These are phyloP conservation scores for Hypoxylon sp. DNA, from an alignment of 2,329 filamentous ascomycete species.

Conservation along the genomic window DNA sequence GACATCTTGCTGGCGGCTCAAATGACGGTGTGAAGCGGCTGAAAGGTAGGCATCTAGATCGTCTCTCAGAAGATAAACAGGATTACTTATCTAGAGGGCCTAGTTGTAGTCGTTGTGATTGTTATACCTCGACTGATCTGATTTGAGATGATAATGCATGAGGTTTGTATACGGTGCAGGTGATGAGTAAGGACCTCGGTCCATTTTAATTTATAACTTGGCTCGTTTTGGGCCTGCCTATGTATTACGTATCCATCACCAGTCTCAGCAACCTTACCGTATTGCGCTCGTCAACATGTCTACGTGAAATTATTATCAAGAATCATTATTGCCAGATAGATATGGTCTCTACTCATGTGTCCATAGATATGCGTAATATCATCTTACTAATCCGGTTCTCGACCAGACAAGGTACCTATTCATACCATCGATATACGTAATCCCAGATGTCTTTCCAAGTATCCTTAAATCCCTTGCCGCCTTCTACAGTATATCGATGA, in stretches of 20 bases:
- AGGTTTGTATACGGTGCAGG: no score
- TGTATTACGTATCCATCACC: neutral
- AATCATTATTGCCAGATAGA: neutral
- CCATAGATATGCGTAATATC: neutral
- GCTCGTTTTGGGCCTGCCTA: no score
- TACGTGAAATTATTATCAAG: neutral
- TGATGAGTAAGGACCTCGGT: neutral
- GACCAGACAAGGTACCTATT: neutral
- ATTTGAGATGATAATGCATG: neutral
- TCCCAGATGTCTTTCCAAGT: conserved; percentile 1
- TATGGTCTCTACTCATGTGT: neutral
- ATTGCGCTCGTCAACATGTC: neutral
- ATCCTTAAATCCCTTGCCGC: neutral
- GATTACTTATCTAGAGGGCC: neutral
- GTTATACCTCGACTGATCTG: neutral
- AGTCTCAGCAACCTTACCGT: neutral
- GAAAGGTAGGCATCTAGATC: neutral
- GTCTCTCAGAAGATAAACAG: no score
- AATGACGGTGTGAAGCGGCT: neutral
- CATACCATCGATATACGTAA: neutral
- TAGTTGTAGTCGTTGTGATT: no score
- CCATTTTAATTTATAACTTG: neutral
- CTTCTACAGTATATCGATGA: neutral
- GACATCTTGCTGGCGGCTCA: conserved; percentile 35
- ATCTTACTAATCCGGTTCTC: no score